These are phyloP conservation scores for Polytrichum commune DNA, from an alignment of 225 moss, liverwort and hornwort species.

Conservation along the genomic window DNA sequence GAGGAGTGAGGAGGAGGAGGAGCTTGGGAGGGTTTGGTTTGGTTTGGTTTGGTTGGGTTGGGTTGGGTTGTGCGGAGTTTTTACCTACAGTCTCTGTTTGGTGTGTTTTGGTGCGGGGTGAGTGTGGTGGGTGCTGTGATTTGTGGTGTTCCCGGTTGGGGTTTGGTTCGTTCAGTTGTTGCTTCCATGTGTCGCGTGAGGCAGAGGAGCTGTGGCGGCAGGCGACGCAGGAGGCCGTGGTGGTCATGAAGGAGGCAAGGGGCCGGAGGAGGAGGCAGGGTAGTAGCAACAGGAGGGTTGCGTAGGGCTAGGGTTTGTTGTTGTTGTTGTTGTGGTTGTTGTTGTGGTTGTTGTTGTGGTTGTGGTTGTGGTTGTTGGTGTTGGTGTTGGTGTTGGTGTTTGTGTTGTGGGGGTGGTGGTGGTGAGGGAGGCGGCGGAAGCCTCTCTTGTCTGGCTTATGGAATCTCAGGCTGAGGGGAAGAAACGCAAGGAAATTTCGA, in stretches of 20 bases:
- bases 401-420: neutral
- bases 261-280: neutral
- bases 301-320: no score
- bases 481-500: constrained; percentile 20
- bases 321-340: neutral
- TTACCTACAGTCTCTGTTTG: neutral
- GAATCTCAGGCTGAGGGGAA: constrained; percentile 52
- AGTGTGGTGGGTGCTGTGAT: neutral
- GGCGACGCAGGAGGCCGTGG: neutral
- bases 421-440: constrained; percentile 50
- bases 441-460: constrained; percentile 51
- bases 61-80: no score
- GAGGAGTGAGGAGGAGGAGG: no score
- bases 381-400: neutral
- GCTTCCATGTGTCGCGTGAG: constrained; percentile 3
- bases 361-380: neutral
- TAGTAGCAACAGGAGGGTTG: neutral
- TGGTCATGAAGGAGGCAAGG: neutral
- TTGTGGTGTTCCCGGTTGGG: neutral
- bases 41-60: no score
- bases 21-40: no score
- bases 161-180: neutral
- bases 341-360: neutral
- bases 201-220: neutral
- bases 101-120: neutral